Conservation (phyloP, 2,329 filamentous ascomycete genomes). For the Alternaria incomplexa region DNA sequence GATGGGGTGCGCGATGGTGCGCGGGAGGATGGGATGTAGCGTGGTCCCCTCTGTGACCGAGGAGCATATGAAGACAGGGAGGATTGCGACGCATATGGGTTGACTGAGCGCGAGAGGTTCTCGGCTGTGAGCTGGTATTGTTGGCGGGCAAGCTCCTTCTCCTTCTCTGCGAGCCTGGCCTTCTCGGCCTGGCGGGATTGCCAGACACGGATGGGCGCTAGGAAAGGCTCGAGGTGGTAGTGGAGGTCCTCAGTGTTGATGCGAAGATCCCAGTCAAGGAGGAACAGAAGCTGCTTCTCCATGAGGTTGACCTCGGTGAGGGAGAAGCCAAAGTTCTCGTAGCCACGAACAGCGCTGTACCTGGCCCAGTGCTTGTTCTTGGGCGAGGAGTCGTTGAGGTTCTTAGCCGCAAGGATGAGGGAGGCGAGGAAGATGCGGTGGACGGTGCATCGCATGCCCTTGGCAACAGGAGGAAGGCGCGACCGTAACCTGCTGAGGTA, state of each 20-base stretch:
- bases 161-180: constrained; percentile 53
- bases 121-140: constrained; percentile 49
- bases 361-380: constrained; percentile 99
- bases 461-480: constrained; percentile 89
- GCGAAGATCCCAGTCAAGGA: constrained; percentile 92
- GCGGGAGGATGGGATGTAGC: constrained; percentile 40
- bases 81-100: constrained; percentile 46
- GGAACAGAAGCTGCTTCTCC: constrained; percentile 97
- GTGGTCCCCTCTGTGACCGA: constrained; percentile 30
- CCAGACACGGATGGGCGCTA: constrained; percentile 77
- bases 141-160: constrained; percentile 50
- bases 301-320: constrained; percentile 97
- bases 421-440: constrained; percentile 96
- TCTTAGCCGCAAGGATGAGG: constrained; percentile 89
- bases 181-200: constrained; percentile 62
- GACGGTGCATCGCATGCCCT: constrained; percentile 93
- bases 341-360: constrained; percentile 80
- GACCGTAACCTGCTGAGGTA: constrained; percentile 86
- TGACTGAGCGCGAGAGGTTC: constrained; percentile 44
- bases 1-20: constrained; percentile 57
- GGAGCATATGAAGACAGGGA: constrained; percentile 44
- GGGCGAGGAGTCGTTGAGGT: constrained; percentile 96
- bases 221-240: constrained; percentile 83
- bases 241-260: constrained; percentile 87
- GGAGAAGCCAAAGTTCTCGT: constrained; percentile 85